These are phyloP conservation scores for Piper betle DNA, from an alignment of 164 flowering plant genomes.

Conservation along the genomic window DNA sequence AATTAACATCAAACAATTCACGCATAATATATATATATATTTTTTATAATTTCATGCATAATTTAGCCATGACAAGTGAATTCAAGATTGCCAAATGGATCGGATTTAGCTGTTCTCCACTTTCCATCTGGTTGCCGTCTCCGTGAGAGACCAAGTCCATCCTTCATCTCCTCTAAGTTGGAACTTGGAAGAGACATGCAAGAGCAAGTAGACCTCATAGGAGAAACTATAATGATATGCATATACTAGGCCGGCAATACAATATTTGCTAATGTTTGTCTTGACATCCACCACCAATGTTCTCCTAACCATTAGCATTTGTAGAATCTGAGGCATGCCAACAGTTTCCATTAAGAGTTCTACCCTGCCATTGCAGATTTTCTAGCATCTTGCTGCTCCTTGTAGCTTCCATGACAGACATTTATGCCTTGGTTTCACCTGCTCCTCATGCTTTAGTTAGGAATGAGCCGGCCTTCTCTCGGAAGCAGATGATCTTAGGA, in stretches of 20 bases:
- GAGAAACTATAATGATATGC: no score
- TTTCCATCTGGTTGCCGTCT: background rate
- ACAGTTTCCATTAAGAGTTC: no score
- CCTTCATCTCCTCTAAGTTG: background rate
- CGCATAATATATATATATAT: no score
- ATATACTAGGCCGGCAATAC: background rate
- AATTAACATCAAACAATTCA: background rate
- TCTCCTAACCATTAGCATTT: background rate
- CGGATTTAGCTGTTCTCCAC: slow-evolving; percentile 1
- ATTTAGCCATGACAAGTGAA: background rate
- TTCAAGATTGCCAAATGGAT: background rate
- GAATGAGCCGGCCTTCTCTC: background rate
- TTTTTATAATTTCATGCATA: no score
- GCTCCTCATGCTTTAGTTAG: background rate
- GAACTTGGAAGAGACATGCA: background rate
- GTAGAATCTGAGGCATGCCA: background rate
- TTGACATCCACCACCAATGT: background rate
- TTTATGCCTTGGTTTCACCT: no score
- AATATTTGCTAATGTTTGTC: background rate
- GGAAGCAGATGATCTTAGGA: slow-evolving; percentile 10
- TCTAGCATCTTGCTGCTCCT: background rate
- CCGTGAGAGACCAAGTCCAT: background rate
- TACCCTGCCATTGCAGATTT: background rate
- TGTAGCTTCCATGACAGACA: background rate
- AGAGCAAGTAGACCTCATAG: background rate